These are phyloP conservation scores for Pinus tabuliformis DNA, from an alignment of 75 land plant species.

Conservation along the genomic window DNA sequence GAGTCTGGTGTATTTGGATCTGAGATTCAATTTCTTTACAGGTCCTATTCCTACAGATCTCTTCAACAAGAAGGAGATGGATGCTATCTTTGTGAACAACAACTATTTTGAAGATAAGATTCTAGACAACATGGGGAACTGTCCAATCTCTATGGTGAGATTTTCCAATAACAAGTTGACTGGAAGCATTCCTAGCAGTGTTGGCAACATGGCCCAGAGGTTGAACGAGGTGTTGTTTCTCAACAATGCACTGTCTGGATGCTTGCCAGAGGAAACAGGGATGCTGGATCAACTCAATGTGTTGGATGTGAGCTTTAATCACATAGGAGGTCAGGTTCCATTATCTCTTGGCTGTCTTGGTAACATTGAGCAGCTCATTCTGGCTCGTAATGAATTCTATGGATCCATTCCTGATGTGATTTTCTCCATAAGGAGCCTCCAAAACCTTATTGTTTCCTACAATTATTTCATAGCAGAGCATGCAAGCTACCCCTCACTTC, in stretches of 20 bases:
- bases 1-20: conserved; percentile 63
- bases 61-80: conserved; percentile 50
- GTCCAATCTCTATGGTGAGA: conserved; percentile 68
- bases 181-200: conserved; percentile 58
- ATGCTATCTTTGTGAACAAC: conserved; percentile 86
- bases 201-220: conserved; percentile 39
- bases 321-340: too few species aligned
- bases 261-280: conserved; percentile 66
- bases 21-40: conserved; percentile 70
- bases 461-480: too few species aligned
- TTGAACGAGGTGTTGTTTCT: conserved; percentile 71
- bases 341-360: too few species aligned
- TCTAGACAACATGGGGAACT: conserved; percentile 59
- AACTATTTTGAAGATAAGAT: conserved; percentile 59
- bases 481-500: too few species aligned
- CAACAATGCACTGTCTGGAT: conserved; percentile 69
- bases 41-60: conserved; percentile 60
- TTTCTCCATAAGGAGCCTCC: too few species aligned
- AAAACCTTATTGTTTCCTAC: too few species aligned
- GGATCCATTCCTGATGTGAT: too few species aligned
- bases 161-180: conserved; percentile 71
- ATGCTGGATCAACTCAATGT: conserved; percentile 17
- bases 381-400: too few species aligned
- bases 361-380: too few species aligned
- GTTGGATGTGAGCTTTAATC: too few species aligned